Evolutionary conservation across 768 basidiomycete genomes (phyloP).

Genomic region (Russula sp.): DNA sequence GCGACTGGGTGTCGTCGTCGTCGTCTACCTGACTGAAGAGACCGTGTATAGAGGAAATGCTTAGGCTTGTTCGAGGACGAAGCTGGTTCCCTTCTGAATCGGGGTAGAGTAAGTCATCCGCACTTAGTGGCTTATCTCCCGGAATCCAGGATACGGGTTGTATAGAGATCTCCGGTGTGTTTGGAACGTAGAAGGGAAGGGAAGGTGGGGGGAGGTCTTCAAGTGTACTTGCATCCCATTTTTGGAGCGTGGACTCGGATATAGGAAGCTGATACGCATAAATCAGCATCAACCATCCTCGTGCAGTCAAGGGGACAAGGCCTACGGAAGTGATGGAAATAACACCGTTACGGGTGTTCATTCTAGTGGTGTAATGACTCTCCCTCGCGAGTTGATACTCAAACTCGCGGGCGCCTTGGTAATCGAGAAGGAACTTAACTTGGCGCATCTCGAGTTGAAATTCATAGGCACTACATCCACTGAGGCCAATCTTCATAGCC

Average conservation of each 20-base stretch:
- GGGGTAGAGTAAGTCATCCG: neutral
- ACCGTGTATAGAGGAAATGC: neutral
- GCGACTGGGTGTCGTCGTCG: neutral
- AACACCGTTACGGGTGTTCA: neutral
- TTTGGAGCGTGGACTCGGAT: conserved; percentile 9
- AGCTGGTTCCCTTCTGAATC: neutral
- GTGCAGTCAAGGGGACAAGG: neutral
- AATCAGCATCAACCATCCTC: neutral
- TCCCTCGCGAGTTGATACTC: conserved; percentile 12
- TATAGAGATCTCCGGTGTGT: conserved; percentile 1
- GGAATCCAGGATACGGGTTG: conserved; percentile 10
- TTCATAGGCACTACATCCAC: conserved; percentile 33
- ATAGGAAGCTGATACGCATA: conserved; percentile 10
- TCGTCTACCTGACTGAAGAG: neutral
- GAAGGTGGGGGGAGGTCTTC: conserved; percentile 5
- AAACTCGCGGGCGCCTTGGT: conserved; percentile 29
- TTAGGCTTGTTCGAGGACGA: neutral
- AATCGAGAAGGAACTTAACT: conserved; percentile 49
- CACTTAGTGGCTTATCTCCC: neutral
- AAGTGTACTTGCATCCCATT: conserved; percentile 15
- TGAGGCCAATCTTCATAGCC: conserved; percentile 30
- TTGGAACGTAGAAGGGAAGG: conserved; percentile 3
- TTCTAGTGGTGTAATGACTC: neutral
- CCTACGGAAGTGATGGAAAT: neutral
- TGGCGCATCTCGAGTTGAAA: conserved; percentile 48